Percentiles rank a stretch among this genome's conserved stretches.
These are phyloP conservation scores for Chenopodium album DNA, from an alignment of 148 eudicot genomes.

Conservation along the genomic window DNA sequence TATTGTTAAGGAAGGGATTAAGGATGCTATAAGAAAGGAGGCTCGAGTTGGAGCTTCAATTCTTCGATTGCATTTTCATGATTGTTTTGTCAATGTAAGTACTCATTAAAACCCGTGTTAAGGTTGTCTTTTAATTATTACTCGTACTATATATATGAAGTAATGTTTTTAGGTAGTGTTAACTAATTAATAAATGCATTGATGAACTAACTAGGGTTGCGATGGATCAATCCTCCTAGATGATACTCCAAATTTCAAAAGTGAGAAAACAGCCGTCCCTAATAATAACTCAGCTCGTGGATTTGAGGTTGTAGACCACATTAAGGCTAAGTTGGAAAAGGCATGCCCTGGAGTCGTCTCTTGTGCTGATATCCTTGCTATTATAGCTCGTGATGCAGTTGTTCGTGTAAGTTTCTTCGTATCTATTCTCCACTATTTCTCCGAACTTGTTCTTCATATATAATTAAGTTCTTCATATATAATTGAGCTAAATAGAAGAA, in stretches of 20 bases:
- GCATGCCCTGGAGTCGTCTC: slow-evolving; percentile 51
- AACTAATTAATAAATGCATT: not conserved
- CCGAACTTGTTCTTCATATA: not conserved
- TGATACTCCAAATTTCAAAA: slow-evolving; percentile 30
- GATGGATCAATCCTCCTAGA: slow-evolving; percentile 52
- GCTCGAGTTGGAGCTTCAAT: slow-evolving; percentile 52
- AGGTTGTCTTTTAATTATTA: no score
- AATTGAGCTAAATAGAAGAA: not conserved
- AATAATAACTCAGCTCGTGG: slow-evolving; percentile 48
- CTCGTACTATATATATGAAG: no score
- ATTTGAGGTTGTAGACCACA: slow-evolving; percentile 46
- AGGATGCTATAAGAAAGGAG: slow-evolving; percentile 35
- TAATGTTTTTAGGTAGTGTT: not conserved
- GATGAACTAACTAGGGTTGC: slow-evolving; percentile 38
- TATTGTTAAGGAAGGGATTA: slow-evolving; percentile 16
- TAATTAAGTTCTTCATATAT: not conserved
- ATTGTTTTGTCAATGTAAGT: slow-evolving; percentile 57
- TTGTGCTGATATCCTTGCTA: slow-evolving; percentile 55
- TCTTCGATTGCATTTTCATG: slow-evolving; percentile 56
- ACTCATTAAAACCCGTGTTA: no score
- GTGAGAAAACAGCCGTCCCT: slow-evolving; percentile 47
- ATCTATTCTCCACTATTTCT: no score
- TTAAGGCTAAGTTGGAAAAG: slow-evolving; percentile 42
- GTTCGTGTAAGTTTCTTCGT: slow-evolving; percentile 24
- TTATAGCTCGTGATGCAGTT: slow-evolving; percentile 50